phyloP scores from a whole-genome alignment of 345 rosid species.

The Combretum micranthum region DNA sequence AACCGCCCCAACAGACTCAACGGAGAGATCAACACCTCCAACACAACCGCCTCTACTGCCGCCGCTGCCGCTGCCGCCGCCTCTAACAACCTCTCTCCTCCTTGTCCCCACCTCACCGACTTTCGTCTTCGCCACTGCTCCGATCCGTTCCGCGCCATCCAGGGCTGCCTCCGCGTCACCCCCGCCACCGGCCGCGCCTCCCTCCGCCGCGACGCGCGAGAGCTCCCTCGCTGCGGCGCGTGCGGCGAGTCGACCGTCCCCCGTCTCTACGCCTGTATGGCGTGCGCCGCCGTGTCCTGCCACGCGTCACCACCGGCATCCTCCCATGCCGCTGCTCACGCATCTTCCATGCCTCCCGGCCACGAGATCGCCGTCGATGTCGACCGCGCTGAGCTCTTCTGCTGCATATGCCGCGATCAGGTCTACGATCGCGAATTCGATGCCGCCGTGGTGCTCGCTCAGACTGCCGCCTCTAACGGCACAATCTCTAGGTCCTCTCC shows the following conservation, averaged over 20 bases:
- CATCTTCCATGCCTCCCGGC: constrained; percentile 20
- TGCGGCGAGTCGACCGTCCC: constrained; percentile 31
- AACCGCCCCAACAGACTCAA: constrained; percentile 4
- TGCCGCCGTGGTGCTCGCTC: constrained; percentile 47
- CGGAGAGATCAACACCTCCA: constrained; percentile 16
- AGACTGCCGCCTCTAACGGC: constrained; percentile 37
- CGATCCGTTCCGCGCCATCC: constrained; percentile 47
- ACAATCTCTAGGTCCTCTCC: constrained; percentile 25
- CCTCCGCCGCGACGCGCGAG: constrained; percentile 40
- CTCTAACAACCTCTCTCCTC: constrained; percentile 13
- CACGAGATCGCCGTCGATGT: constrained; percentile 63
- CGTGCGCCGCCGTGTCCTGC: constrained; percentile 50
- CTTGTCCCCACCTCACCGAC: constrained; percentile 49
- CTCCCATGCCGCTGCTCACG: constrained; percentile 48
- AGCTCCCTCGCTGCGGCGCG: constrained; percentile 43
- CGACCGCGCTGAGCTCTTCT: constrained; percentile 56
- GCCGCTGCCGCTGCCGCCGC: neutral
- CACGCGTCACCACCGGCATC: constrained; percentile 27
- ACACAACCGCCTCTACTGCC: constrained; percentile 3
- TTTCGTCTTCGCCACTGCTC: constrained; percentile 41
- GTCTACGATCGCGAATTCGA: constrained; percentile 88
- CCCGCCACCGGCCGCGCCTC: constrained; percentile 51
- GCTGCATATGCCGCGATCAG: constrained; percentile 54
- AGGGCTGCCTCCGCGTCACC: constrained; percentile 50
- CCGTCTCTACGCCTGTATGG: constrained; percentile 50